These are phyloP conservation scores for Waltergamsia citrina DNA, from an alignment of 2,329 filamentous ascomycete genomes.

Conservation along the genomic window DNA sequence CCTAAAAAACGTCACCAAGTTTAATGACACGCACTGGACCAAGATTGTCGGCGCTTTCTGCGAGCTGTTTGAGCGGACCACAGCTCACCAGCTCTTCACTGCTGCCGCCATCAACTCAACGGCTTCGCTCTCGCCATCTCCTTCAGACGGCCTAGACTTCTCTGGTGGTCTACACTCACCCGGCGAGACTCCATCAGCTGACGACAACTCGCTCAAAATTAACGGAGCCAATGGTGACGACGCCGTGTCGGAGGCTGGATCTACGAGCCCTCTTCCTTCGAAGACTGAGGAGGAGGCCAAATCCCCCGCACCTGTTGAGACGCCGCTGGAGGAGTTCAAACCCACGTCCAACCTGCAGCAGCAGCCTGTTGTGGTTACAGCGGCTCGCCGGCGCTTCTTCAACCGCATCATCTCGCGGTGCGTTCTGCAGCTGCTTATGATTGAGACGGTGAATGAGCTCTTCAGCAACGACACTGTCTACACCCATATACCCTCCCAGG, in stretches of 20 bases:
- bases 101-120: constrained; percentile 54
- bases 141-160: constrained; percentile 44
- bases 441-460: constrained; percentile 96
- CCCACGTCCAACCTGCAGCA: constrained; percentile 69
- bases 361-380: constrained; percentile 85
- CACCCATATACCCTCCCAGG: constrained; percentile 77
- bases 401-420: constrained; percentile 99
- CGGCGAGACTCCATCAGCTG: constrained; percentile 25
- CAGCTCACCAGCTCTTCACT: constrained; percentile 90
- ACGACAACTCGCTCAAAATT: constrained; percentile 52
- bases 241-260: constrained; percentile 18
- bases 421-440: constrained; percentile 95
- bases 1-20: constrained; percentile 90
- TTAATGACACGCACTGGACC: constrained; percentile 77
- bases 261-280: constrained; percentile 16
- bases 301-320: constrained; percentile 2
- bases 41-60: constrained; percentile 95
- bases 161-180: constrained; percentile 27
- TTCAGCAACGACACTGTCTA: constrained; percentile 98
- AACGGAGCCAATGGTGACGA: constrained; percentile 39
- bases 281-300: constrained; percentile 23
- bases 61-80: constrained; percentile 88
- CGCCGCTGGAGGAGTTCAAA: constrained; percentile 73
- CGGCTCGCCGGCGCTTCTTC: constrained; percentile 88
- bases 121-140: constrained; percentile 38